Evolutionary conservation across 106 monocot genomes (phyloP).

Genomic region (Acanthochlamys bracteata): DNA sequence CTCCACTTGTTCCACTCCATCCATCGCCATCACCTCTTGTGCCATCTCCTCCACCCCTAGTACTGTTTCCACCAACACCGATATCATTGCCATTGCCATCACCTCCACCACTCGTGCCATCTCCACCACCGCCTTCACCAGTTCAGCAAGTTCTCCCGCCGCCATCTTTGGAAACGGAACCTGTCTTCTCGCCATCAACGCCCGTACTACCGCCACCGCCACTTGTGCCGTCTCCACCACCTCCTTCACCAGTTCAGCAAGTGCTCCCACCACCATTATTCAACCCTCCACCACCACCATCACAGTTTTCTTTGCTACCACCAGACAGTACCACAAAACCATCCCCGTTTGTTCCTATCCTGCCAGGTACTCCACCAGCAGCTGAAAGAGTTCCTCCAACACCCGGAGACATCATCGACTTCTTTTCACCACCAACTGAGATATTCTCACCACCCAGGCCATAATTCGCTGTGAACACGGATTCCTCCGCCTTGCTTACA

Average conservation of each 20-base stretch:
- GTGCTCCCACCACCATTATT: not conserved
- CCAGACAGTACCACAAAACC: not conserved
- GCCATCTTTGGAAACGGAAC: too few species aligned
- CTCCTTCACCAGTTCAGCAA: too few species aligned
- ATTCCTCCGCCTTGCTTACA: constrained; percentile 6
- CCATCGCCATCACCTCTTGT: not conserved
- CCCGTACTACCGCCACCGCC: not conserved
- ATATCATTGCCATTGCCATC: not conserved
- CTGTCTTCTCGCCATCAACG: not conserved
- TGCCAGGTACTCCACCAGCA: not conserved
- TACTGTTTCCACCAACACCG: constrained; percentile 1
- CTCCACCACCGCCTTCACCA: not conserved
- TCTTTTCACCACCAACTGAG: not conserved
- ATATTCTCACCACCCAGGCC: constrained; percentile 5
- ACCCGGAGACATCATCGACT: not conserved
- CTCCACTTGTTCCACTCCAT: not conserved
- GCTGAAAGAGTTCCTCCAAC: not conserved
- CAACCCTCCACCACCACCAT: constrained; percentile 2
- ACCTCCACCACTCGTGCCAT: not conserved
- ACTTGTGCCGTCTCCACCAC: constrained; percentile 1
- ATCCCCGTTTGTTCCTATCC: not conserved
- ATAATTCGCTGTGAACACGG: not conserved
- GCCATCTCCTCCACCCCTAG: not conserved
- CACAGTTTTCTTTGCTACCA: constrained; percentile 2
- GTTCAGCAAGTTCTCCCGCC: not conserved